Conservation (phyloP, 306 rosid genomes). For the Gleditsia sinensis region DNA sequence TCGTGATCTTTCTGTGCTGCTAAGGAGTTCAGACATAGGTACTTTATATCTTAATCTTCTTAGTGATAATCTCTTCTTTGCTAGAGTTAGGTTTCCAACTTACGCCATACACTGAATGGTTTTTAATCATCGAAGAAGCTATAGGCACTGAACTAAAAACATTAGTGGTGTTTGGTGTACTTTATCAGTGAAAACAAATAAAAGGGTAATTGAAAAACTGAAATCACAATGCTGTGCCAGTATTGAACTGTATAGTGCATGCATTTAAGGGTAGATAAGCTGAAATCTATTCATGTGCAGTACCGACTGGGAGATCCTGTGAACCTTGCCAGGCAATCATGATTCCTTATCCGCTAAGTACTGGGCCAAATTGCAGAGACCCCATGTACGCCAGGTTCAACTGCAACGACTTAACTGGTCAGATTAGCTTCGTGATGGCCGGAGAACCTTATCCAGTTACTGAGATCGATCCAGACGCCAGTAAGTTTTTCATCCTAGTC, state of each 20-base stretch:
- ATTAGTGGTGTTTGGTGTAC: too few species aligned
- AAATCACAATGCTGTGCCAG: too few species aligned
- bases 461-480: not conserved
- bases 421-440: slow-evolving; percentile 30
- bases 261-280: not conserved
- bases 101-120: not conserved
- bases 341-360: slow-evolving; percentile 65
- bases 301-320: slow-evolving; percentile 30
- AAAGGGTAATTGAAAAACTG: too few species aligned
- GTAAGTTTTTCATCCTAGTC: slow-evolving; percentile 19
- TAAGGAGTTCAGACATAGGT: slow-evolving; percentile 42
- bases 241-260: too few species aligned
- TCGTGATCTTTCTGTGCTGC: slow-evolving; percentile 9
- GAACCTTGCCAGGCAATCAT: slow-evolving; percentile 42
- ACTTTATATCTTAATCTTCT: not conserved
- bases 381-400: slow-evolving; percentile 35
- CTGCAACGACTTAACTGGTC: slow-evolving; percentile 11
- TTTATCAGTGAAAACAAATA: too few species aligned
- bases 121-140: too few species aligned
- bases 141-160: too few species aligned
- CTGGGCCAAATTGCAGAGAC: slow-evolving; percentile 47
- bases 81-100: not conserved
- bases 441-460: not conserved
- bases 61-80: not conserved
- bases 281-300: slow-evolving; percentile 35